Percentiles rank a stretch among this genome's conserved stretches.
Conservation (phyloP, 495 filamentous ascomycete genomes). For the Xylaria grammica region DNA sequence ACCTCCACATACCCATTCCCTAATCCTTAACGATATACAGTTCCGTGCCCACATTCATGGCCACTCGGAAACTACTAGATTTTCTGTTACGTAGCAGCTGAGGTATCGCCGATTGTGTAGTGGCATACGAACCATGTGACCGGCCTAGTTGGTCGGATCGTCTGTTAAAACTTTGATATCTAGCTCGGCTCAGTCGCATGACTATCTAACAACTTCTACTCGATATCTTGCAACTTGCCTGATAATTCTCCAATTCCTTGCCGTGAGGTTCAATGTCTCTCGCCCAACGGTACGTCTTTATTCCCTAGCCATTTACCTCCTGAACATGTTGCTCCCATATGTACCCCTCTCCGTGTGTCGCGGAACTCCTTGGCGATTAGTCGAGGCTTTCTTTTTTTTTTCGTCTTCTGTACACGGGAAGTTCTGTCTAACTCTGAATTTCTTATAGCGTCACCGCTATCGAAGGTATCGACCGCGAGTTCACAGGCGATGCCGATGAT, state of each 20-base stretch:
- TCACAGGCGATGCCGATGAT: constrained; percentile 25
- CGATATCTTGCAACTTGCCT: not conserved
- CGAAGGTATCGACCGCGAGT: constrained; percentile 39
- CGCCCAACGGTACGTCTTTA: constrained; percentile 22
- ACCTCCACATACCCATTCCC: constrained; percentile 10
- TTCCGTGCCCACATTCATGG: constrained; percentile 6
- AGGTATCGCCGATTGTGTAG: not conserved
- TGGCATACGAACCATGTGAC: not conserved
- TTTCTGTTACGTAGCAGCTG: constrained; percentile 10
- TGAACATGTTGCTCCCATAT: not conserved
- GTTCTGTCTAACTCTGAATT: not conserved
- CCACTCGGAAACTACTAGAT: not conserved
- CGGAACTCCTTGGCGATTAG: not conserved
- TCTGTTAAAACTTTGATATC: not conserved
- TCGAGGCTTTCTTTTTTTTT: not conserved
- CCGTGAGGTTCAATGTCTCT: constrained; percentile 21
- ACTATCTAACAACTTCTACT: not conserved
- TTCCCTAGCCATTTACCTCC: not conserved
- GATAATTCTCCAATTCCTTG: not conserved
- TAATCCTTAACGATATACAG: not conserved
- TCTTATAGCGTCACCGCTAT: constrained; percentile 30
- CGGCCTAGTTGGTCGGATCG: not conserved
- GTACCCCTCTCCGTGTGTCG: not conserved
- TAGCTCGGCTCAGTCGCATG: not conserved
- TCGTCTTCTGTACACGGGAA: not conserved